Evolutionary conservation across 805 yeast genomes (phyloP), one percentile per base, ranked within the genome.

Genomic region (Yamadazyma akitaensis): DNA sequence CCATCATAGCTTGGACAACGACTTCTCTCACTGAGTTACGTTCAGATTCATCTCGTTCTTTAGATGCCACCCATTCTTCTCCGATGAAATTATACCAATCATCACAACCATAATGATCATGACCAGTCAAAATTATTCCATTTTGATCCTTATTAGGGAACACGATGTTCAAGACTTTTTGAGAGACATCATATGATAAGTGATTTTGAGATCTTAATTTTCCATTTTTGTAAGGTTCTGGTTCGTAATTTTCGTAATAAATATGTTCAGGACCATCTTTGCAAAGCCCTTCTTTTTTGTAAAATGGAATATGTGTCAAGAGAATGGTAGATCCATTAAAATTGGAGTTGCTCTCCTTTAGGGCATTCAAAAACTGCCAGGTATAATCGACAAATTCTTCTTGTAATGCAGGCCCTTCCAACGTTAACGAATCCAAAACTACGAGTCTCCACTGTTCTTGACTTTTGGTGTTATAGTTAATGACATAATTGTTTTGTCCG

Each of bases 41-140:
- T 8, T 50, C 51, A 1, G 40, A 37, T 11, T 46, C 40, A 1
- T 53, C 54, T 35, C 62, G 60, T 3, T 61, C 57, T 51, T 79
- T 81, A 0, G 79, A 62, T 0, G 90, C 86, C 5, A 63, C 72
- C 95, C 95, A 86, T 14, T 69, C 65, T 5, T 72, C 73, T 16
- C 60, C 59, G 14, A 45, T 45, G 37, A 52, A 55, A 60, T 77
- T 80, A 62, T 86, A 88, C 63, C 76, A 74, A 32, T 82, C 78
- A 54, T 81, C 84, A 61, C 99, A 94, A 1, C 99, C 99, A 53
- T 84, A 91, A 60, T 94, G 99, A 60, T 94, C 99, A 65, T 94
- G 99, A 0, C 99, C 99, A 0, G 96, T 88, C 36, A 92, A 67
- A 2, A 94, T 81, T 9, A 92, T 72, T 17, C 98, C 98, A 16